phyloP scores from a whole-genome alignment of 352 stramenopile genomes.

The Aphanomyces euteiches region DNA sequence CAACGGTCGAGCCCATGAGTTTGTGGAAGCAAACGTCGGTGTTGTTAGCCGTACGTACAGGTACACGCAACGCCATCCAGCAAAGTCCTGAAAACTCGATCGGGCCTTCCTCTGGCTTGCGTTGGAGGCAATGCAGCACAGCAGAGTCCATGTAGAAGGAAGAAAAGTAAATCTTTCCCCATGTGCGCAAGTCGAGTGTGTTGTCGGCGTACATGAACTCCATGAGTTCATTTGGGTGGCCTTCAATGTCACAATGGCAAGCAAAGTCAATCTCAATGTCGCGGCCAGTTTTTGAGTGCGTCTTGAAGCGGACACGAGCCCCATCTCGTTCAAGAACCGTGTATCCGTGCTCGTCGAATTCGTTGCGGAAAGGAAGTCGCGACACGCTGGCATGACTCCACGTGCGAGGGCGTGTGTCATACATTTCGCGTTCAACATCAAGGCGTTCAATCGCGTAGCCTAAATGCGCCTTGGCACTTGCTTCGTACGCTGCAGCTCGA shows the following conservation, averaged over 20 bases:
- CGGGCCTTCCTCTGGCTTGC: not conserved
- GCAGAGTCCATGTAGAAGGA: conserved; percentile 6
- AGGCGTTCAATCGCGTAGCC: not conserved
- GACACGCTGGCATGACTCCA: not conserved
- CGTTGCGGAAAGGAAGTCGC: conserved; percentile 4
- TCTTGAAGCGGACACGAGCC: conserved; percentile 8
- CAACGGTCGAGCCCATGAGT: not conserved
- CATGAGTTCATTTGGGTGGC: conserved; percentile 7
- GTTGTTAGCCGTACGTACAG: not conserved
- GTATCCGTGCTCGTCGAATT: conserved; percentile 17
- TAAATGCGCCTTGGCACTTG: not conserved
- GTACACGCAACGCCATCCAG: conserved; percentile 13
- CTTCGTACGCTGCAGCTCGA: not conserved
- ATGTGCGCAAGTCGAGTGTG: conserved; percentile 4
- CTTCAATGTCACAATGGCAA: conserved; percentile 6
- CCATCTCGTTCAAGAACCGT: conserved; percentile 12
- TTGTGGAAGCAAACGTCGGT: conserved; percentile 17
- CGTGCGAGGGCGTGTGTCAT: not conserved
- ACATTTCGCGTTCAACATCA: not conserved
- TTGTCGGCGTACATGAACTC: conserved; percentile 28
- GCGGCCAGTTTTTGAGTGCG: not conserved
- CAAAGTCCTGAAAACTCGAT: not conserved
- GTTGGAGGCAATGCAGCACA: conserved; percentile 16
- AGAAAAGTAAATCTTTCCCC: conserved; percentile 18
- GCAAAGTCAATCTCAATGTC: not conserved